Evolutionary conservation across 1,284 basidiomycete species (phyloP).

Genomic region (Pascua guehoae): DNA sequence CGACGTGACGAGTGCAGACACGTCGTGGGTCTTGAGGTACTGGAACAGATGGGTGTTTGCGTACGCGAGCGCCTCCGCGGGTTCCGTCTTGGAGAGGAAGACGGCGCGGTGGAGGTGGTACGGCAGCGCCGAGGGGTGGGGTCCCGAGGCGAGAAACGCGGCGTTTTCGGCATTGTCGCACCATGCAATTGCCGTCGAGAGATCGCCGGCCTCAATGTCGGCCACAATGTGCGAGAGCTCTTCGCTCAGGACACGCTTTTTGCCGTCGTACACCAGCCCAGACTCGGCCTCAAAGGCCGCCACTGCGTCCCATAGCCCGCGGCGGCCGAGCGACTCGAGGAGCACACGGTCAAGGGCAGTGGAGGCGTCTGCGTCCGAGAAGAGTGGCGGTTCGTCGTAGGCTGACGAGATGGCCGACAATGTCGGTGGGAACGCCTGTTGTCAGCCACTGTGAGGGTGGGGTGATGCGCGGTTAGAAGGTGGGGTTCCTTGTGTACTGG

Average conservation of each 20-base stretch:
- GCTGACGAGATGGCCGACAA: constrained; percentile 40
- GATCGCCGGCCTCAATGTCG: constrained; percentile 63
- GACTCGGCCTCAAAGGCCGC: constrained; percentile 56
- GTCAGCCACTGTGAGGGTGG: constrained; percentile 1
- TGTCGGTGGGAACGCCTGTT: constrained; percentile 44
- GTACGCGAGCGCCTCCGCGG: constrained; percentile 63
- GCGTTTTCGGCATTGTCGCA: constrained; percentile 59
- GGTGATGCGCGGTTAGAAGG: no score
- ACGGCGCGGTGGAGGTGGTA: constrained; percentile 83
- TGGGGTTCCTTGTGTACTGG: no score
- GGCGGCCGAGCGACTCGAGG: constrained; percentile 39
- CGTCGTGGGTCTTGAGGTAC: constrained; percentile 73
- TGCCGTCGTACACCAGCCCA: constrained; percentile 58
- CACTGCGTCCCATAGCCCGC: constrained; percentile 42
- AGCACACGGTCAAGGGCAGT: constrained; percentile 38
- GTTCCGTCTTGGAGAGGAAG: constrained; percentile 59
- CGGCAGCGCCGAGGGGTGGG: constrained; percentile 65
- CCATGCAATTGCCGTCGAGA: constrained; percentile 76
- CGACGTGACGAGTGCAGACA: constrained; percentile 72
- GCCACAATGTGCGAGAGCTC: constrained; percentile 70
- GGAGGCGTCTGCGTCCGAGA: constrained; percentile 30
- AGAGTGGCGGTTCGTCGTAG: constrained; percentile 44
- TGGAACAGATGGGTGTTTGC: constrained; percentile 64
- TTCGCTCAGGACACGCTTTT: constrained; percentile 61
- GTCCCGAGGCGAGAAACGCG: constrained; percentile 62